These are phyloP conservation scores for Fusarium xylarioides DNA, from an alignment of 2,329 filamentous ascomycete genomes.

Conservation along the genomic window DNA sequence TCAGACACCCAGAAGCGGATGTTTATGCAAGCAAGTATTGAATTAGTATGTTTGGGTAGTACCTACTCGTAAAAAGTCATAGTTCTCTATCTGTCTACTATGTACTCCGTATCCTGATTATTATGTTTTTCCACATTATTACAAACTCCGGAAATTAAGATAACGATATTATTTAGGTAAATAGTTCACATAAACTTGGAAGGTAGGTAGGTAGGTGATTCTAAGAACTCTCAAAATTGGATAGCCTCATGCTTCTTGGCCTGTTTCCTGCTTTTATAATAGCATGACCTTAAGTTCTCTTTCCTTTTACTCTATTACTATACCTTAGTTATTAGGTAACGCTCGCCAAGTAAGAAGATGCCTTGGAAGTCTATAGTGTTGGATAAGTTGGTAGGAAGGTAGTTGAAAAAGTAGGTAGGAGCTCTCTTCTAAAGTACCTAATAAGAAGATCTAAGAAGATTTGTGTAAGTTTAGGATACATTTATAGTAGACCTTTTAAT, in stretches of 20 bases:
- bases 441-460: background rate
- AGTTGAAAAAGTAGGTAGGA: background rate
- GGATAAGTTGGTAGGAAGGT: background rate
- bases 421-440: background rate
- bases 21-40: background rate
- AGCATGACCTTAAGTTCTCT: background rate
- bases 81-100: background rate
- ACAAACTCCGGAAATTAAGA: background rate
- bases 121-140: background rate
- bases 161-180: background rate
- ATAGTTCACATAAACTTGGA: background rate
- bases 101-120: background rate
- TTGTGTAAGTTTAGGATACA: background rate
- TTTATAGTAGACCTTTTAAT: background rate
- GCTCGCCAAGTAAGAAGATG: background rate
- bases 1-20: background rate
- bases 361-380: background rate
- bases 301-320: background rate
- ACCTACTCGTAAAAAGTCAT: background rate
- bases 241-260: background rate
- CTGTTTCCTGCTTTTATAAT: background rate
- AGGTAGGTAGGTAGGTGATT: background rate
- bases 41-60: background rate
- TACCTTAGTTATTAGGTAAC: background rate
- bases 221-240: background rate